Percentiles rank a stretch among this genome's conserved stretches.
phyloP scores from a whole-genome alignment of 306 rosid species.

The Citrullus mucosospermus region DNA sequence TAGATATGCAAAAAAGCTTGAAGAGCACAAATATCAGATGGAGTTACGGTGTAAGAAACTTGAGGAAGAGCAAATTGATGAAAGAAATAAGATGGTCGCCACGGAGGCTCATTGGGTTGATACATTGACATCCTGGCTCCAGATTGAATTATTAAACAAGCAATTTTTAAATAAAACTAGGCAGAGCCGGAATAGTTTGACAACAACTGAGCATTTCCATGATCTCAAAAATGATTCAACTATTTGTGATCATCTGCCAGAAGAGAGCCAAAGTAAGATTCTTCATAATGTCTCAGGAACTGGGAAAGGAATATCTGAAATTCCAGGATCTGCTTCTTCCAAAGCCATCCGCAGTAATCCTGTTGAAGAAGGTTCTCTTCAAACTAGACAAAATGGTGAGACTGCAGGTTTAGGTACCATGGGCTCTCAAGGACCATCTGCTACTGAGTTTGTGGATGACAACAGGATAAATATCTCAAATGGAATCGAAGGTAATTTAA shows the following conservation, averaged over 20 bases:
- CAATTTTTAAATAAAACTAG: slow-evolving; percentile 9
- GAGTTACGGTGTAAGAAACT: slow-evolving; percentile 27
- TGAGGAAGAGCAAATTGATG: slow-evolving; percentile 24
- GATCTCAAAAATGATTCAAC: slow-evolving; percentile 6
- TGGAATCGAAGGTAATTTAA: slow-evolving; percentile 19
- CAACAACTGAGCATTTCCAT: slow-evolving; percentile 15
- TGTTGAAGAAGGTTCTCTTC: slow-evolving; percentile 11
- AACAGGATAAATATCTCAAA: slow-evolving; percentile 11
- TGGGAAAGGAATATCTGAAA: slow-evolving; percentile 12
- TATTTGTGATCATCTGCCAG: slow-evolving; percentile 16
- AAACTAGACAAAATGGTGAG: slow-evolving; percentile 7
- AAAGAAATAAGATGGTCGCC: slow-evolving; percentile 25
- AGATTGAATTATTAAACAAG: slow-evolving; percentile 29
- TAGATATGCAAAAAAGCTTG: slow-evolving; percentile 14
- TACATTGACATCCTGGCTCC: slow-evolving; percentile 32
- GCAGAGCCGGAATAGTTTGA: slow-evolving; percentile 19
- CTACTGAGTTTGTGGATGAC: slow-evolving; percentile 4
- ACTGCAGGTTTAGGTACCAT: slow-evolving; percentile 11
- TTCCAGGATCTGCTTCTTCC: slow-evolving; percentile 15
- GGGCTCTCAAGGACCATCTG: slow-evolving; percentile 11
- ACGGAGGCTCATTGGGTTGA: slow-evolving; percentile 34
- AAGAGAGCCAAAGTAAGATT: slow-evolving; percentile 3
- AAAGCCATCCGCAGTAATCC: slow-evolving; percentile 9
- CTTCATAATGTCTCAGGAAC: slow-evolving; percentile 13
- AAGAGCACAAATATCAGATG: slow-evolving; percentile 19